phyloP scores from a whole-genome alignment of 2,329 filamentous ascomycete species.

The Talaromyces rugulosus region DNA sequence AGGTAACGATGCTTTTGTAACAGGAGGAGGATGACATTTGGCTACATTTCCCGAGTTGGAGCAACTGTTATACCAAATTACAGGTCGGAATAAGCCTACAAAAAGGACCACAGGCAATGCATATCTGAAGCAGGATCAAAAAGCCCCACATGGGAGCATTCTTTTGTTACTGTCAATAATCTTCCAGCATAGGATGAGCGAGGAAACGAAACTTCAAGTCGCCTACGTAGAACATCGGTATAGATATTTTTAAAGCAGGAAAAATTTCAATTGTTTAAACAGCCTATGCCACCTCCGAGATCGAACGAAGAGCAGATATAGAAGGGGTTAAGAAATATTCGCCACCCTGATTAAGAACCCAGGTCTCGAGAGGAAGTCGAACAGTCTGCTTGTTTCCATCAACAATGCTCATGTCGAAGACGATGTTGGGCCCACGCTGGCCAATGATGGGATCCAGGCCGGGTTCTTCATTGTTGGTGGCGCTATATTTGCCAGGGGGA shows the following conservation, averaged over 20 bases:
- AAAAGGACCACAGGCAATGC: neutral
- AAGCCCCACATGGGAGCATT: neutral
- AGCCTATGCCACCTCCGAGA: neutral
- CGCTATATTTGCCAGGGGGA: slow-evolving; percentile 14
- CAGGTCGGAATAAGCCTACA: neutral
- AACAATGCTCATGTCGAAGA: neutral
- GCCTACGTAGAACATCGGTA: neutral
- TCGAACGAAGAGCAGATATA: slow-evolving; percentile 23
- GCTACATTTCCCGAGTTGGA: no score
- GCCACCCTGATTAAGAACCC: slow-evolving; percentile 41
- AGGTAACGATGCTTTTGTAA: neutral
- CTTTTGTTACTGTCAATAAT: neutral
- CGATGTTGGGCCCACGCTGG: slow-evolving; percentile 11
- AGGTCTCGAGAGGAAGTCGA: slow-evolving; percentile 25
- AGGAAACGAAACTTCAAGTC: neutral
- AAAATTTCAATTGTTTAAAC: neutral
- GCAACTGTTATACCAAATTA: no score
- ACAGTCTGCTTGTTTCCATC: slow-evolving; percentile 16
- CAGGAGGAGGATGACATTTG: no score
- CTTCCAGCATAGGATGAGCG: neutral
- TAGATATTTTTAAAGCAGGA: neutral
- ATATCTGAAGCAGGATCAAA: neutral
- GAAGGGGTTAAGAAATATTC: slow-evolving; percentile 48
- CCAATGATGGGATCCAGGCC: slow-evolving; percentile 21
- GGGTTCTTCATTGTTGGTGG: slow-evolving; percentile 10